phyloP scores from a whole-genome alignment of 1,139 yeast genomes.

The Kodamaea derodonti region DNA sequence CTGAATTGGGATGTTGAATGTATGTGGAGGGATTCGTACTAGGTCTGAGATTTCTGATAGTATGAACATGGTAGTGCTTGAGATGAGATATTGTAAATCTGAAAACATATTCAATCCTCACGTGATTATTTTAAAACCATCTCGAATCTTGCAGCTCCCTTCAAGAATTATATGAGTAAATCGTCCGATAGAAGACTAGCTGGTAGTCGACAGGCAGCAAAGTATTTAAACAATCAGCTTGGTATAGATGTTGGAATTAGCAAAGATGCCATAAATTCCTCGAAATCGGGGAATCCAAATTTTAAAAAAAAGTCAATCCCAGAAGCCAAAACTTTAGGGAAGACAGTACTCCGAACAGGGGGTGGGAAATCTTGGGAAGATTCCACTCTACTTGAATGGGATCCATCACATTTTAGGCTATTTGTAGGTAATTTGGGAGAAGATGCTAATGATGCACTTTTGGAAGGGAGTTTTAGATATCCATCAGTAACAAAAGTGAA shows the following conservation, averaged over 20 bases:
- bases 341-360: slow-evolving; percentile 38
- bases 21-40: slow-evolving; percentile 82
- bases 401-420: slow-evolving; percentile 63
- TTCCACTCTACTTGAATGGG: slow-evolving; percentile 50
- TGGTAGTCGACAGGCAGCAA: slow-evolving; percentile 43
- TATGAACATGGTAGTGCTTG: slow-evolving; percentile 60
- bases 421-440: slow-evolving; percentile 74
- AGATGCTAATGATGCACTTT: slow-evolving; percentile 58
- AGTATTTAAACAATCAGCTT: slow-evolving; percentile 29
- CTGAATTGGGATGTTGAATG: slow-evolving; percentile 67
- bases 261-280: not conserved
- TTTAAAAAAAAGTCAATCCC: not conserved
- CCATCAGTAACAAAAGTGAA: slow-evolving; percentile 50
- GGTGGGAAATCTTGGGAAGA: slow-evolving; percentile 49
- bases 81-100: not conserved
- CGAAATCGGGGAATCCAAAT: not conserved
- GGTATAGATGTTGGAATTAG: not conserved
- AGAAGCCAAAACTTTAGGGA: slow-evolving; percentile 2
- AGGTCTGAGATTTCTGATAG: slow-evolving; percentile 77
- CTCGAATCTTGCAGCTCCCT: too few species aligned
- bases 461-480: slow-evolving; percentile 52
- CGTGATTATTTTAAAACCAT: too few species aligned
- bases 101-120: too few species aligned
- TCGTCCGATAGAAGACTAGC: slow-evolving; percentile 54
- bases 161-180: slow-evolving; percentile 33